Evolutionary conservation across 306 rosid genomes (phyloP), one percentile per base, ranked within the genome.

Genomic region (Neltuma alba): DNA sequence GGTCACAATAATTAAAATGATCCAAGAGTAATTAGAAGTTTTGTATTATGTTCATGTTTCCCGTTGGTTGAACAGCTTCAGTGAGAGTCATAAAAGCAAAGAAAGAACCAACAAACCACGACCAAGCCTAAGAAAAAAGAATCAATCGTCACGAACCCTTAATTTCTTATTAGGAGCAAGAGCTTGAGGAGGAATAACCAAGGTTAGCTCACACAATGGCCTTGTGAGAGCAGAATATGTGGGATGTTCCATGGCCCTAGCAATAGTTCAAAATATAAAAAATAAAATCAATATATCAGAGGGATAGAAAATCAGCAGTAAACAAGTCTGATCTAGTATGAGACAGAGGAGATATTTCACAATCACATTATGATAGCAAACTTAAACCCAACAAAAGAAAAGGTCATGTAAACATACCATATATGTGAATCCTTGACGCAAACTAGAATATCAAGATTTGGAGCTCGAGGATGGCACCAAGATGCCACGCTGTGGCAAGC

Each of bases 401-500:
- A n/a, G 61, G 20, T 31, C 54, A 69, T 23, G 48, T 50, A 23
- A 28, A 14, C 84, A 79, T 87, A 96, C 99, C 99, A 96, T 85
- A 96, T 89, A 85, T 93, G 97, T 76, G 99, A 96, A 87, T 96
- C 99, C 87, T 96, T 96, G 74, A 91, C 98, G 40, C 99, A 96
- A 50, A 98, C 93, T 79, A 96, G 79, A 82, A 93, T 96, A 88
- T 96, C 98, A 79, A 96, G 99, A 85, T 91, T 96, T 76, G 99
- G 99, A 62, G 97, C 98, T 83, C 99, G 93, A 76, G 99, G 99
- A 73, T 96, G 99, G 79, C 98, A 89, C 99, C 99, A 96, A 77
- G 99, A 93, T 74, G 97, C 98, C 76, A 96, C 96, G 79, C 99
- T 96, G 74, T 96, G 99, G 89, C 99, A 96, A 80, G 96, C 97